Conservation (phyloP, 495 filamentous ascomycete species). For the Penicillium alfredii region DNA sequence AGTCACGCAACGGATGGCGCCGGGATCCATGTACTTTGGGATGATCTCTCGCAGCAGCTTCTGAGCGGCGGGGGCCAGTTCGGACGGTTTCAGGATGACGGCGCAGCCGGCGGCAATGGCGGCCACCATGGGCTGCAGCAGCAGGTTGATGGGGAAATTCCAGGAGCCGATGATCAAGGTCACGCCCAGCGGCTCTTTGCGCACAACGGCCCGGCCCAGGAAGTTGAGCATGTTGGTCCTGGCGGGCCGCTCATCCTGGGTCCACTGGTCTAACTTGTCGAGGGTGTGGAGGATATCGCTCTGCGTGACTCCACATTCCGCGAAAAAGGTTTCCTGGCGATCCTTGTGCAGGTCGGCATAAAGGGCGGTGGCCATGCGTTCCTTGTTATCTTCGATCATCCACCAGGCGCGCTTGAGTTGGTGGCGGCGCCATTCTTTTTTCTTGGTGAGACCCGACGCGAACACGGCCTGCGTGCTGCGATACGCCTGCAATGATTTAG, state of each 20-base stretch:
- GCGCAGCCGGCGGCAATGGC: conserved; percentile 85
- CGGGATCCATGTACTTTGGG: conserved; percentile 59
- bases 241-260: conserved; percentile 61
- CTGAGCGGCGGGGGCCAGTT: conserved; percentile 61
- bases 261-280: conserved; percentile 66
- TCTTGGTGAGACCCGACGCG: conserved; percentile 27
- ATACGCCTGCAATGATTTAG: conserved; percentile 14
- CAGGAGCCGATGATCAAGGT: conserved; percentile 82
- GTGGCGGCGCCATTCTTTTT: conserved; percentile 37
- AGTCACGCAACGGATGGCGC: conserved; percentile 64
- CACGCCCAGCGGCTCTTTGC: conserved; percentile 77
- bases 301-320: conserved; percentile 59
- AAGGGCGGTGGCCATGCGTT: conserved; percentile 58
- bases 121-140: conserved; percentile 68
- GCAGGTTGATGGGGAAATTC: conserved; percentile 77
- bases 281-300: conserved; percentile 67
- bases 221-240: conserved; percentile 55
- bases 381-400: conserved; percentile 61
- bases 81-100: conserved; percentile 76
- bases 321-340: conserved; percentile 55
- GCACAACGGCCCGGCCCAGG: conserved; percentile 57
- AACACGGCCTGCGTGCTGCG: conserved; percentile 25
- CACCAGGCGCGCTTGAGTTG: conserved; percentile 48
- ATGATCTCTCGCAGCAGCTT: conserved; percentile 69
- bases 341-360: conserved; percentile 67